Evolutionary conservation across 768 basidiomycete genomes (phyloP), one percentile per base, ranked within the genome.

Genomic region (Russula virescens): DNA sequence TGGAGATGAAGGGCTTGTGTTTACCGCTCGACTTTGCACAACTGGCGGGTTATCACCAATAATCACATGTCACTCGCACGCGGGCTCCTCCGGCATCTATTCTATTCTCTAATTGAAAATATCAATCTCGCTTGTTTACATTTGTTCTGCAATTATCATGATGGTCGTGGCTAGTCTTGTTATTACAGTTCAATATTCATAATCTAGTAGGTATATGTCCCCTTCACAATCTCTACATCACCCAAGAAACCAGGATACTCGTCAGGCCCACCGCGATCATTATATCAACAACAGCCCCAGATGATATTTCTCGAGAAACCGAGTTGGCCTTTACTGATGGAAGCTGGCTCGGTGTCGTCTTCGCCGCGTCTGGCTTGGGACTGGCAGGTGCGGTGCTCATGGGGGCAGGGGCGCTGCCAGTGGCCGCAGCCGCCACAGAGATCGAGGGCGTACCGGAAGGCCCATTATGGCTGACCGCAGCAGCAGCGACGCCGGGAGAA

Each of bases 181-280:
- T 43, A 52, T 31, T 43, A 52, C 38, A 38, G 38, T 38, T 38
- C 38, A 38, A 52, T 10, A 52, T 40, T 23, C 54, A 35, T 34
- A n/a, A 63, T 63, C n/a, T n/a, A n/a, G n/a, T n/a, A n/a, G 54
- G 52, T 63, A 9, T 54, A 57, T 63, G 25, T 54, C 60, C 43
- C 55, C 50, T 31, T 45, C 31, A 23, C 34, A 51, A 31, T 18
- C 23, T n/a, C 58, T 11, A 63, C 47, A 60, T 61, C 76, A 72
- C 82, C 58, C 83, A 74, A 23, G 84, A 73, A 53, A 75, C 75
- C 56, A 79, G 76, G 35, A 64, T 11, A 46, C 83, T 83, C 58
- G 82, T 71, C 48, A 84, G 67, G 23, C 83, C 82, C 69, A 85
- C 72, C 42, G 83, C 35, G 43, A 78, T 78, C 51, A 80, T 81